phyloP scores from a whole-genome alignment of 192 early-diverging fungal genomes.

The Podila epicladia region DNA sequence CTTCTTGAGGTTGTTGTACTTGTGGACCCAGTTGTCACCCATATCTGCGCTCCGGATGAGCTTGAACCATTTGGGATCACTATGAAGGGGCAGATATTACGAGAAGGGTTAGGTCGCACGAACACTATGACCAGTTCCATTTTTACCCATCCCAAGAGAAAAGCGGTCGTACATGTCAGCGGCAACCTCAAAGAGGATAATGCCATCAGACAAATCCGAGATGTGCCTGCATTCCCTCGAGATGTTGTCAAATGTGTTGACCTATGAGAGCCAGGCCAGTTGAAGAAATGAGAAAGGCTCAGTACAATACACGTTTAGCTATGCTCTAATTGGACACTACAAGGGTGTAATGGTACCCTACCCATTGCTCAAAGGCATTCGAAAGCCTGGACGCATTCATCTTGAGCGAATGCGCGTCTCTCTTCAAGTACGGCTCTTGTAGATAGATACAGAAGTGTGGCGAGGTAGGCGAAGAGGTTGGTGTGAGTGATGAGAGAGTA shows the following conservation, averaged over 20 bases:
- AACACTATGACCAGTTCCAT: no score
- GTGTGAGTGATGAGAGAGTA: not conserved
- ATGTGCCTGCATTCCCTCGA: slow-evolving; percentile 55
- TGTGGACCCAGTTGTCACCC: slow-evolving; percentile 95
- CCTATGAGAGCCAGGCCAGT: slow-evolving; percentile 34
- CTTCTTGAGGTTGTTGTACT: slow-evolving; percentile 93
- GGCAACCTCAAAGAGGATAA: slow-evolving; percentile 83
- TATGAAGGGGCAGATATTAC: slow-evolving; percentile 39
- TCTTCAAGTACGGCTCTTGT: not conserved
- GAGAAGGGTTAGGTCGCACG: no score
- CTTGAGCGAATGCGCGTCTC: slow-evolving; percentile 1
- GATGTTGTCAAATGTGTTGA: slow-evolving; percentile 71
- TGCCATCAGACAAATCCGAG: slow-evolving; percentile 82
- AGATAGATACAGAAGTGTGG: not conserved
- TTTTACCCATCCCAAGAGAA: not conserved
- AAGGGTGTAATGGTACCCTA: slow-evolving; percentile 5
- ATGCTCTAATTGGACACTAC: not conserved
- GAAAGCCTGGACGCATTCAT: slow-evolving; percentile 32
- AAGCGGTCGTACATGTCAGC: slow-evolving; percentile 76
- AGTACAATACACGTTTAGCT: not conserved
- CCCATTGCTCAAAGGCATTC: slow-evolving; percentile 54
- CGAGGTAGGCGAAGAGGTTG: not conserved
- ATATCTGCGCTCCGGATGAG: slow-evolving; percentile 71
- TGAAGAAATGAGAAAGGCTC: not conserved
- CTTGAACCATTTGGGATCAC: slow-evolving; percentile 95